Evolutionary conservation across 148 eudicot species (phyloP), one percentile per base, ranked within the genome.

Genomic region (Camellia lanceoleosa): DNA sequence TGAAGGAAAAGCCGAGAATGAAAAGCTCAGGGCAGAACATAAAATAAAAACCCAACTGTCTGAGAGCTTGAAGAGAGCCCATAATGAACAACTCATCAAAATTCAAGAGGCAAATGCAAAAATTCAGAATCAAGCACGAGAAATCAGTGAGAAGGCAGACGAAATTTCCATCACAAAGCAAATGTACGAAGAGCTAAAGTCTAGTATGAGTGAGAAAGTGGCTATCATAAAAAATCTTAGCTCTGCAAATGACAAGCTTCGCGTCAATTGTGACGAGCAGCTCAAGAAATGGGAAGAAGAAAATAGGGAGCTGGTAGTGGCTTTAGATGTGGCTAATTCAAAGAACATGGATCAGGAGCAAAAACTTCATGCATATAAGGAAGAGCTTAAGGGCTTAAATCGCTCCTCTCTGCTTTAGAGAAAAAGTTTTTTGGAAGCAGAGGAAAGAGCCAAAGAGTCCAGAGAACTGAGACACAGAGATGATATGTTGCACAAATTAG

Each of bases 1-100:
- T 79, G 91, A 85, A 44, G 94, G 92, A 14, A 91, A 89, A 85
- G 88, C 87, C 58, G 93, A 92, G 83, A 85, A 89, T 41, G 91
- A 89, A 68, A 89, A 77, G 85, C 88, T 94, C 18, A 85, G 78
- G 79, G 79, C 75, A 73, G 88, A 88, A 70, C 59, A 56, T 43
- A 77, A 68, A 49, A 49, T 59, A 15, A 86, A 83, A 78, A 49
- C 64, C 47, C 83, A 83, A 75, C 79, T 82, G n/a, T 83, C 81
- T 16, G 91, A 87, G 67, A 84, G 76, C 46, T 77, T 87, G 73
- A 90, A 84, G 78, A 83, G 82, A 61, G 75, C 82, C 68, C 82
- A 87, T 51, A 23, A 74, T 81, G 90, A 90, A 63, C 89, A 85
- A 73, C 75, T 81, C 15, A 71, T 44, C 44, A 87, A 87, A 80